These are phyloP conservation scores for Acanthamoeba castellanii DNA, from an alignment of 208 protist genomes.

Conservation along the genomic window DNA sequence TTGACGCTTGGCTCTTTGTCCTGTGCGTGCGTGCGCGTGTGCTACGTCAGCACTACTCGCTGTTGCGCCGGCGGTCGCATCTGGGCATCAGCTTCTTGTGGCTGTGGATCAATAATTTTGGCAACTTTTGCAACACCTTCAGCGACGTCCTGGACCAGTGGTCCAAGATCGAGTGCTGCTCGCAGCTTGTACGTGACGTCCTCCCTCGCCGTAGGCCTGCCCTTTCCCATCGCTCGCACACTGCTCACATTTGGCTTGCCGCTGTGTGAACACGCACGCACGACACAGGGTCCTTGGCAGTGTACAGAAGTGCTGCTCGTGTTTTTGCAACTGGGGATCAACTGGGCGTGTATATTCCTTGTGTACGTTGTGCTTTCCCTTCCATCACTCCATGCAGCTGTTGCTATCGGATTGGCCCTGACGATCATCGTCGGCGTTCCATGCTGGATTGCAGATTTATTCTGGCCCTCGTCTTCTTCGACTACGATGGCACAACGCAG, in stretches of 20 bases:
- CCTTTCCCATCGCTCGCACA: neutral
- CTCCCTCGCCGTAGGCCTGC: neutral
- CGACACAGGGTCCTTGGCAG: neutral
- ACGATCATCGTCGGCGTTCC: too few relatives aligned
- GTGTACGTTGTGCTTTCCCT: neutral
- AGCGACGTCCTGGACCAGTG: slow-evolving; percentile 41
- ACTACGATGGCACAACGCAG: neutral
- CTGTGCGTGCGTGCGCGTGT: neutral
- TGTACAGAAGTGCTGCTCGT: slow-evolving; percentile 56
- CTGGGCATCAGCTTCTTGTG: slow-evolving; percentile 67
- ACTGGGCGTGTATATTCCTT: slow-evolving; percentile 67
- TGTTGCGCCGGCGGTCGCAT: slow-evolving; percentile 28
- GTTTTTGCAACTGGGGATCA: slow-evolving; percentile 59
- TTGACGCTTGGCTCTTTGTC: neutral
- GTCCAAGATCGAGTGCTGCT: slow-evolving; percentile 24
- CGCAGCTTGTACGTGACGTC: neutral
- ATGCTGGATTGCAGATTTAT: slow-evolving; percentile 33
- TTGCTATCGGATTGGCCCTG: too few relatives aligned
- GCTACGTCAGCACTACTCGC: slow-evolving; percentile 20
- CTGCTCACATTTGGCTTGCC: neutral
- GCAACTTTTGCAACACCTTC: slow-evolving; percentile 75
- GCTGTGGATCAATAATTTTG: slow-evolving; percentile 72
- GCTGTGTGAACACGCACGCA: neutral
- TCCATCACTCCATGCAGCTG: neutral
- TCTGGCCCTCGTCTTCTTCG: slow-evolving; percentile 60